Evolutionary conservation across 2,329 filamentous ascomycete genomes (phyloP), one percentile per base, ranked within the genome.

Genomic region (Fusarium napiforme): DNA sequence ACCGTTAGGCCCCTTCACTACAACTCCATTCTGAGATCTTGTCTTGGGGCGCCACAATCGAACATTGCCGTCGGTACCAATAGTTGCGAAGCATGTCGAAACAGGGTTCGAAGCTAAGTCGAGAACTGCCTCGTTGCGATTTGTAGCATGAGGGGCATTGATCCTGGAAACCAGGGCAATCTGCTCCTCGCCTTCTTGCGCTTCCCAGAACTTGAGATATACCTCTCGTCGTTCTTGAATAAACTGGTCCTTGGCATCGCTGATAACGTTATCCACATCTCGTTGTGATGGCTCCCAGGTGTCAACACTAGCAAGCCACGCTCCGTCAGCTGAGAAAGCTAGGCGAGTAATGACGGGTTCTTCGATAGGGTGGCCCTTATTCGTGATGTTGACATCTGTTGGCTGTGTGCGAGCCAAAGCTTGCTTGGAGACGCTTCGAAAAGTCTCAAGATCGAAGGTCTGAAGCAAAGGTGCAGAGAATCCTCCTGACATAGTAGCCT

Each of bases 241-340:
- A 64, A 89, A 86, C 58, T 83, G 86, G 73, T 82, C 84, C 69
- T 78, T 81, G 67, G 77, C 75, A 26, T 83, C 82, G 34, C 75
- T 68, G 36, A 74, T 77, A 3, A 83, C 75, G 49, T 79, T 87
- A 43, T 89, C 87, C 19, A 93, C 82, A 78, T 98, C 95, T 67
- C 88, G 85, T 18, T 85, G 83, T 15, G 93, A 90, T 3, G 95
- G 95, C 58, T 88, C 87, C 96, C 96, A 99, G 78, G 95, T 93
- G 79, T 99, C 96, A 3, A 97, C 89, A 4, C 94, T 98, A 9
- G 93, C 95, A 64, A 99, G 88, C 95, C 96, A 98, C 73, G 90
- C 88, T 23, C 96, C 96, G 78, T 98, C 92, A 56, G 88, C 85
- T 47, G 93, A 96, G 75, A 96, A 90, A 47, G 91, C 89, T 57